Evolutionary conservation across 306 rosid genomes (phyloP).

Genomic region (Crataegus laevigata): DNA sequence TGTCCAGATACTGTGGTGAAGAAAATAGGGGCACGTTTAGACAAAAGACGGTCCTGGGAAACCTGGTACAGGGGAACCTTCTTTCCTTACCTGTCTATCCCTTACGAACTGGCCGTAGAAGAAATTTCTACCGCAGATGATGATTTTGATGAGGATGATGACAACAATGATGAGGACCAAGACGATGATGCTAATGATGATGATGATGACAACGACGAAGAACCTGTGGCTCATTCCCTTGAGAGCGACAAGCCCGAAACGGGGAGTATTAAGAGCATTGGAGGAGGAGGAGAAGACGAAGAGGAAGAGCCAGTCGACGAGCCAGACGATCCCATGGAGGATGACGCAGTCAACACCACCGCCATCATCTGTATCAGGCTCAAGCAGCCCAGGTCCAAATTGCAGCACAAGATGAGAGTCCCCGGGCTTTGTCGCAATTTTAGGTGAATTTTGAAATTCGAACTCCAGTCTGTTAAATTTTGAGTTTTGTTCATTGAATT

Average conservation of each 20-base stretch:
- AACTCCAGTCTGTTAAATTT: conserved; percentile 2
- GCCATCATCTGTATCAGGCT: conserved; percentile 66
- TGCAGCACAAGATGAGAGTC: conserved; percentile 76
- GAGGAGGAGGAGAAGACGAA: neutral
- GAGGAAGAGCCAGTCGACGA: conserved; percentile 34
- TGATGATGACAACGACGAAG: conserved; percentile 22
- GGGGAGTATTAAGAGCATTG: neutral
- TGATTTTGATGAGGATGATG: too few relatives aligned
- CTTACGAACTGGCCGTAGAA: too few relatives aligned
- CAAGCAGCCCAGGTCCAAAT: conserved; percentile 58
- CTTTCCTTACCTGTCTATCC: too few relatives aligned
- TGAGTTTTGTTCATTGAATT: neutral
- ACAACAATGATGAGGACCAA: too few relatives aligned
- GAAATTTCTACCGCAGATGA: too few relatives aligned
- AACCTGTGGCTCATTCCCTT: conserved; percentile 42
- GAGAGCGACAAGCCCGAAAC: conserved; percentile 40
- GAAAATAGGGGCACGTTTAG: too few relatives aligned
- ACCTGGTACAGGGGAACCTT: too few relatives aligned
- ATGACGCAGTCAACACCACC: conserved; percentile 47
- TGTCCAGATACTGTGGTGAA: accelerated
- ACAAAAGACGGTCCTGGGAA: too few relatives aligned
- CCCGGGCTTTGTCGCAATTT: conserved; percentile 92
- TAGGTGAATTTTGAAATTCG: conserved; percentile 38
- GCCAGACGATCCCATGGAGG: conserved; percentile 57
- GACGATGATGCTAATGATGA: too few relatives aligned